These are phyloP conservation scores for Mucuna pruriens DNA, from an alignment of 306 rosid genomes.

Conservation along the genomic window DNA sequence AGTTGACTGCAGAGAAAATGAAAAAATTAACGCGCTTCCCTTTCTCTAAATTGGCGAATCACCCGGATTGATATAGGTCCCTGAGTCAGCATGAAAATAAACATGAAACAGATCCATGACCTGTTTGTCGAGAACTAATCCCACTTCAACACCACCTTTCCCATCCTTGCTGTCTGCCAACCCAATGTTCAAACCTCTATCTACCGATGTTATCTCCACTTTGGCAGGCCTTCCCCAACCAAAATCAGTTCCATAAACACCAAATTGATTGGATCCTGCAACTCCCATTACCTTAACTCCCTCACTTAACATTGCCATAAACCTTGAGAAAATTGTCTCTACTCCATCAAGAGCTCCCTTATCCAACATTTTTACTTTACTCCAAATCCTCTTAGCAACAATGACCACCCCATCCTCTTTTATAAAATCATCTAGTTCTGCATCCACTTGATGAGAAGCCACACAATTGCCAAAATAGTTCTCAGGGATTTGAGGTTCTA, in stretches of 20 bases:
- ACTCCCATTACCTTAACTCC: conserved; percentile 19
- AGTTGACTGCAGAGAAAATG: too few relatives aligned
- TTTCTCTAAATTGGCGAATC: background rate
- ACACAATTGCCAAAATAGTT: conserved; percentile 46
- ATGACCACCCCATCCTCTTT: conserved; percentile 29
- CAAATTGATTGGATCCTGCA: conserved; percentile 52
- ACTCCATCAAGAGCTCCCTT: conserved; percentile 19
- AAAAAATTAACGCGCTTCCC: background rate
- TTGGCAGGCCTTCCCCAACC: conserved; percentile 58
- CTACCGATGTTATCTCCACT: conserved; percentile 45
- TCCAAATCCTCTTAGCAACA: conserved; percentile 18
- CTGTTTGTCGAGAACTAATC: conserved; percentile 23
- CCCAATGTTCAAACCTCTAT: conserved; percentile 25
- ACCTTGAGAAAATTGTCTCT: background rate
- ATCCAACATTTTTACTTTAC: background rate
- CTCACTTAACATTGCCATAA: background rate
- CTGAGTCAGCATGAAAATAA: background rate
- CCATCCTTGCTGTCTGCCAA: conserved; percentile 41
- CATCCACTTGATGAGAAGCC: background rate
- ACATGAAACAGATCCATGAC: conserved; percentile 22
- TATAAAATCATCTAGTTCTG: background rate
- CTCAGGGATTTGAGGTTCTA: conserved; percentile 28
- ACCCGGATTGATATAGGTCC: background rate
- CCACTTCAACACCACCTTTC: conserved; percentile 39
- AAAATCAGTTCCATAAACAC: conserved; percentile 51